Evolutionary conservation across 345 rosid genomes (phyloP), one percentile per base, ranked within the genome.

Genomic region (Boechera divaricarpa): DNA sequence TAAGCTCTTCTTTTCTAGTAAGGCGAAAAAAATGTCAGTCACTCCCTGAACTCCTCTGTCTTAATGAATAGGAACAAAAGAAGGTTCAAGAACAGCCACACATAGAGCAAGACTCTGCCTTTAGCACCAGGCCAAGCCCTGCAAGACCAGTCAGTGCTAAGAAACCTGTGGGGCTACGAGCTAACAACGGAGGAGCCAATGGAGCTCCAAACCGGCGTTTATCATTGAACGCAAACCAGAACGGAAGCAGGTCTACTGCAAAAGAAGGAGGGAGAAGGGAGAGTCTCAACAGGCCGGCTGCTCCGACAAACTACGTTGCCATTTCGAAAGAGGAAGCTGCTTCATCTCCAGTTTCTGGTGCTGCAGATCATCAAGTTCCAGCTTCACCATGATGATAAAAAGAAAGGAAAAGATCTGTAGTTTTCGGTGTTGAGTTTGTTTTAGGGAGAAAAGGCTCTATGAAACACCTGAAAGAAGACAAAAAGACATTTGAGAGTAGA

Each of bases 231-330:
- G 74, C 93, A 47, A 75, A 68, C 75, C 98, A 95, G 79, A 95
- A 91, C 4, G 99, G 97, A 65, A 86, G 84, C 85, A 84, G 85
- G 82, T 91, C 98, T 4, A 62, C 36, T 1, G 64, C 73, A 36
- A 95, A 90, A 83, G 99, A 90, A 35, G 90, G 85, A 16, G 91
- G 91, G 29, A 89, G 80, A 83, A 88, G 94, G 72, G 98, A 94
- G 8, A 86, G 82, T 70, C 76, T 81, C 15, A 70, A 35, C 68
- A 85, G 97, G 87, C 80, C 85, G 4, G 87, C 87, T 24, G 91
- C 93, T 15, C 98, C 99, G 15, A 82, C 80, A 8, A 95, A 89
- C 88, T 91, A 77, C 5, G 94, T 91, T 4, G 83, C 97, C 67
- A 86, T 89, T 41, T 82, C 96, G 10, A 95, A 95, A 77, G 98